Conservation (phyloP, 345 rosid genomes). For the Eucalyptus coolabah region DNA sequence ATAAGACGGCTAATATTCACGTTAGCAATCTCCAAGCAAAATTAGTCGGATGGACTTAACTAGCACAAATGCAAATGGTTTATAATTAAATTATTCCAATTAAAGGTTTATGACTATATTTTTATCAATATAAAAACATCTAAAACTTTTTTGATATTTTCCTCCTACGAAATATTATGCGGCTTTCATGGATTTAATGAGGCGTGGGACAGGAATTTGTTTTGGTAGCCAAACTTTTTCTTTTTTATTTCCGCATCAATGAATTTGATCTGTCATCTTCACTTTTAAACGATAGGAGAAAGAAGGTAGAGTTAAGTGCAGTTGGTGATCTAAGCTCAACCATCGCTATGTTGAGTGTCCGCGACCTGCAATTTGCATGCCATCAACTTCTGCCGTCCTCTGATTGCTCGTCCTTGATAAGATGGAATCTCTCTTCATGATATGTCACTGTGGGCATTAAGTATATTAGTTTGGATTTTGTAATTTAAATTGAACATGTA, state of each 20-base stretch:
- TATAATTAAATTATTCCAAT: rapidly evolving
- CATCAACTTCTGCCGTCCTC: neutral
- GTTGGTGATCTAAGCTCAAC: neutral
- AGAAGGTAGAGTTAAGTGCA: neutral
- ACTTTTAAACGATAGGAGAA: neutral
- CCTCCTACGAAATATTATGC: neutral
- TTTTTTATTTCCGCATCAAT: neutral
- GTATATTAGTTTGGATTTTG: neutral
- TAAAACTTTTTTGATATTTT: rapidly evolving
- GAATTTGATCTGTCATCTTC: neutral
- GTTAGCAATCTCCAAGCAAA: rapidly evolving
- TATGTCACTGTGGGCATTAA: neutral
- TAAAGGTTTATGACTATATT: rapidly evolving
- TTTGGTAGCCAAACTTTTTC: neutral
- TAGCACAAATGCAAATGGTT: rapidly evolving
- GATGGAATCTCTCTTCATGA: neutral
- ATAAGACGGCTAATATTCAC: rapidly evolving
- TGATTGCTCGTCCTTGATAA: neutral
- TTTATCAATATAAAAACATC: no score
- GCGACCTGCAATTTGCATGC: neutral
- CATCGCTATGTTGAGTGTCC: neutral
- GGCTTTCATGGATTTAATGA: neutral
- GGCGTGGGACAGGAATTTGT: neutral
- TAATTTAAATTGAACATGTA: neutral
- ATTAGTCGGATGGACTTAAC: rapidly evolving